A percentile compares a stretch with the other conserved stretches of the same genome.
Evolutionary conservation across 176 grass and related monocot species (phyloP).

Genomic region (Miscanthus lutarioriparius): DNA sequence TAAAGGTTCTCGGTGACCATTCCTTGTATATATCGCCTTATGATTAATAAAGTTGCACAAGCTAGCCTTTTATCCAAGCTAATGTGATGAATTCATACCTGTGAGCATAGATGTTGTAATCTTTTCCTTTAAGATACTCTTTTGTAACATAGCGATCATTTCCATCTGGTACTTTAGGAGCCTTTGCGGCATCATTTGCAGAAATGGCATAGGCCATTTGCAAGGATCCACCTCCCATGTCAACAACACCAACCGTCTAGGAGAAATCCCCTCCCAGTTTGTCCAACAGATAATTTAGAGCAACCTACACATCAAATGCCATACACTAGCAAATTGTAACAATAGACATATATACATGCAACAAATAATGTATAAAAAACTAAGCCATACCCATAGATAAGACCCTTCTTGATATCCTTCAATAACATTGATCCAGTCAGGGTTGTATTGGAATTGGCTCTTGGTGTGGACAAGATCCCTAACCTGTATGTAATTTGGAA

Average conservation of each 20-base stretch:
- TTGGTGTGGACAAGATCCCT: background rate
- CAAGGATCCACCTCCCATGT: constrained; percentile 23
- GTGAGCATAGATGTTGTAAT: constrained; percentile 53
- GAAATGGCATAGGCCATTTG: too few relatives aligned
- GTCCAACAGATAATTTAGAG: constrained; percentile 59
- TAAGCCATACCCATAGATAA: background rate
- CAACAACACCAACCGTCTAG: constrained; percentile 43
- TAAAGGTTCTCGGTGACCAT: too few relatives aligned
- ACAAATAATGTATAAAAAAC: background rate
- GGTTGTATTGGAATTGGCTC: background rate
- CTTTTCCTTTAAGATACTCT: constrained; percentile 43
- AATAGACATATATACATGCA: background rate
- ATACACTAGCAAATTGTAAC: background rate
- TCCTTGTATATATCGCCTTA: too few relatives aligned
- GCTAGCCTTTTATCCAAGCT: too few relatives aligned
- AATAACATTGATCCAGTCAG: background rate
- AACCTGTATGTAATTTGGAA: background rate
- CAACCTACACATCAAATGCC: constrained; percentile 31
- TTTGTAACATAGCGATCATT: constrained; percentile 40
- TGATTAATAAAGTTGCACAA: too few relatives aligned
- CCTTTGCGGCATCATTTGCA: too few relatives aligned
- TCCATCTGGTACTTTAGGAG: too few relatives aligned
- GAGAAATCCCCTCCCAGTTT: constrained; percentile 52
- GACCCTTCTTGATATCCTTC: background rate
- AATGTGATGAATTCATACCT: constrained; percentile 6